These are phyloP conservation scores for Amphibolis antarctica DNA, from an alignment of 106 monocot species.

Conservation along the genomic window DNA sequence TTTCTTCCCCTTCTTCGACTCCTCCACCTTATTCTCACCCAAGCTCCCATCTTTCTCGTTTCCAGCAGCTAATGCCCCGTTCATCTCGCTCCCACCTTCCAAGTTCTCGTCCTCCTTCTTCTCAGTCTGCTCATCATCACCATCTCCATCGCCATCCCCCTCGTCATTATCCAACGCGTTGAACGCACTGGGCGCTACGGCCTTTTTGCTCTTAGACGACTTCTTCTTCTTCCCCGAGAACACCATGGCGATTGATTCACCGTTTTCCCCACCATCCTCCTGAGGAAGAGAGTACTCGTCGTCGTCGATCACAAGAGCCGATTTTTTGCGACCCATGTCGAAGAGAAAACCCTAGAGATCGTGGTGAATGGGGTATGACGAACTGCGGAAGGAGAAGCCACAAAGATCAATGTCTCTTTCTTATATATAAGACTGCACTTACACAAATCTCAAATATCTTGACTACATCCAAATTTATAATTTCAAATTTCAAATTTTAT, in stretches of 20 bases:
- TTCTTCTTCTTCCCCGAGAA: conserved; percentile 77
- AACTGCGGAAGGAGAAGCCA: too few relatives aligned
- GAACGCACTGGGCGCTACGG: conserved; percentile 39
- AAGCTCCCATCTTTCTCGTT: neutral
- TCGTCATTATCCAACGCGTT: conserved; percentile 31
- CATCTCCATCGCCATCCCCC: conserved; percentile 27
- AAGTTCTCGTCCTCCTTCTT: conserved; percentile 63
- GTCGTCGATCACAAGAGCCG: conserved; percentile 56
- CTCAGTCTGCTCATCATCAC: conserved; percentile 36
- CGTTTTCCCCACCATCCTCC: conserved; percentile 11
- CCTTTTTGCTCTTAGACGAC: conserved; percentile 67
- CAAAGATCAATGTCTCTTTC: too few relatives aligned
- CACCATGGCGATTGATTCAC: conserved; percentile 18
- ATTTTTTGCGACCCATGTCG: conserved; percentile 71
- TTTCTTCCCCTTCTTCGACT: conserved; percentile 19
- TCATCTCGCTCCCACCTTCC: conserved; percentile 11
- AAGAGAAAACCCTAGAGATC: neutral
- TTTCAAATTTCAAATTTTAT: too few relatives aligned
- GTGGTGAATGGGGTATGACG: too few relatives aligned
- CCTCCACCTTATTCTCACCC: conserved; percentile 1
- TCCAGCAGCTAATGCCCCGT: conserved; percentile 23
- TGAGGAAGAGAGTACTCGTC: conserved; percentile 66
- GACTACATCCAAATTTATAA: too few relatives aligned
- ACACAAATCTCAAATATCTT: too few relatives aligned
- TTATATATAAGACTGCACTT: too few relatives aligned